Conservation (phyloP, 2,329 filamentous ascomycete species). For the Neofusicoccum parvum region DNA sequence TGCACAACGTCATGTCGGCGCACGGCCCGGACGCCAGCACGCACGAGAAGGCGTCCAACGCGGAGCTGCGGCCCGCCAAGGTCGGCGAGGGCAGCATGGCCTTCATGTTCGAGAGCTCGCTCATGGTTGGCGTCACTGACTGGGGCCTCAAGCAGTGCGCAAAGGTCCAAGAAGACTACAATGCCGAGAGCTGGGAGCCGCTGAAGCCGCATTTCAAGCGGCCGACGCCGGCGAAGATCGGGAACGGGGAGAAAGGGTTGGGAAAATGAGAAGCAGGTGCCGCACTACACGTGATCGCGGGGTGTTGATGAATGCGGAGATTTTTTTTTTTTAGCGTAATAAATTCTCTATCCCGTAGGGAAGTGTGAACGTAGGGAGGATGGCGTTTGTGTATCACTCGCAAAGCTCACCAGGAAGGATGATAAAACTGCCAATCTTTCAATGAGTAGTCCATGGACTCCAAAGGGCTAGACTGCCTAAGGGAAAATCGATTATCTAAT, state of each 20-base stretch:
- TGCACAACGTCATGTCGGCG: conserved; percentile 75
- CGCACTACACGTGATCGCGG: no score
- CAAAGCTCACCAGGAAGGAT: no score
- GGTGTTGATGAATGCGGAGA: no score
- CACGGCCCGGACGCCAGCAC: conserved; percentile 65
- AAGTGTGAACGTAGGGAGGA: no score
- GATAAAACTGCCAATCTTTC: no score
- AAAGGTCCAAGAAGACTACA: conserved; percentile 74
- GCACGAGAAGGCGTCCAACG: conserved; percentile 60
- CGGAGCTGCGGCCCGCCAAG: conserved; percentile 58
- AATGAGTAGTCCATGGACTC: no score
- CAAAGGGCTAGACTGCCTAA: no score
- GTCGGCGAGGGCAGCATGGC: conserved; percentile 67
- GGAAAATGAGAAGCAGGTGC: no score
- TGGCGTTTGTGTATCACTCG: no score
- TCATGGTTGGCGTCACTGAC: conserved; percentile 72
- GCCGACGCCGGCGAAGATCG: neutral
- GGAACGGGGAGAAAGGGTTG: neutral
- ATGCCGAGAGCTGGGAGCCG: conserved; percentile 75
- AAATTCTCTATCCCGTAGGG: no score
- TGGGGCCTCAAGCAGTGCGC: conserved; percentile 71
- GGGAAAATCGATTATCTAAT: no score
- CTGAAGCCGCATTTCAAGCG: conserved; percentile 49
- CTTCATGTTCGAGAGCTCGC: conserved; percentile 67
- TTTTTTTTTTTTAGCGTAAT: no score